phyloP scores from a whole-genome alignment of 495 filamentous ascomycete genomes.

The Jackrogersella minutella region DNA sequence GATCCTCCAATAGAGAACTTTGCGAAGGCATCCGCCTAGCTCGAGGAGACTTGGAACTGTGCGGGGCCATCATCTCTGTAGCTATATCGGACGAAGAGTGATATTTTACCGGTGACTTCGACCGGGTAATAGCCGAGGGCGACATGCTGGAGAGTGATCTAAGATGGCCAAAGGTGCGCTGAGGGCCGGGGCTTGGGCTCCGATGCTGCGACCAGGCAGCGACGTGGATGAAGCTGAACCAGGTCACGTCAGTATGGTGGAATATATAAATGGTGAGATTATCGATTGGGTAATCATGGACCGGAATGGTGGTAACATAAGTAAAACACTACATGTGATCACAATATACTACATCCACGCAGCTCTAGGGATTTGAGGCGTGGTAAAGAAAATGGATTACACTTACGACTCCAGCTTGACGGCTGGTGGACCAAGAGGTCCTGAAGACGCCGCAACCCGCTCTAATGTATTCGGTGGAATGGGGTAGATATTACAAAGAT shows the following conservation, averaged over 20 bases:
- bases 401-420: constrained; percentile 51
- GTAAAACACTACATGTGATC: not conserved
- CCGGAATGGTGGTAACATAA: not conserved
- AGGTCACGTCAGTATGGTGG: constrained; percentile 44
- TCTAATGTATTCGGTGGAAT: constrained; percentile 32
- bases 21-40: constrained; percentile 43
- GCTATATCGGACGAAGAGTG: constrained; percentile 43
- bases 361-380: not conserved
- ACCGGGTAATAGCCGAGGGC: constrained; percentile 44
- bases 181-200: constrained; percentile 44
- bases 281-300: not conserved
- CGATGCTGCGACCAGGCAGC: constrained; percentile 61
- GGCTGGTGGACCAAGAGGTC: constrained; percentile 45
- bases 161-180: constrained; percentile 55
- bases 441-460: constrained; percentile 34
- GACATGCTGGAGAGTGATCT: constrained; percentile 59
- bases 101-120: constrained; percentile 42
- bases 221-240: constrained; percentile 58
- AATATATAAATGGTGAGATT: not conserved
- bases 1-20: constrained; percentile 50
- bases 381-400: not conserved
- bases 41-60: constrained; percentile 34
- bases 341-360: not conserved
- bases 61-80: constrained; percentile 38
- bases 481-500: constrained; percentile 34